phyloP scores from a whole-genome alignment of 1,284 basidiomycete genomes.

The Farysia itapuensis region DNA sequence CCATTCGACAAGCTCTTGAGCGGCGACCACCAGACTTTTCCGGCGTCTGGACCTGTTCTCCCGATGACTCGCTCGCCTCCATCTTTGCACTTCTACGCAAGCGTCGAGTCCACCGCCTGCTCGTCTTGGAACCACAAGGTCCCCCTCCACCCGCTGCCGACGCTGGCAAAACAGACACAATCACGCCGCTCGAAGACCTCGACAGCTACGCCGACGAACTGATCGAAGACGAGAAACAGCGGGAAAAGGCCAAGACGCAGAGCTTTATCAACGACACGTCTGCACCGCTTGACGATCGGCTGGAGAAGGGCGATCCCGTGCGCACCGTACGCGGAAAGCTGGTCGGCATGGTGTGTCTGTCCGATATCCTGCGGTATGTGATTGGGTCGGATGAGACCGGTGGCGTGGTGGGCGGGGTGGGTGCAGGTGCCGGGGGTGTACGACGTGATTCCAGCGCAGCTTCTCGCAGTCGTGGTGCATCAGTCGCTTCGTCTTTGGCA shows the following conservation, averaged over 20 bases:
- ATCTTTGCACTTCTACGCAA: conserved; percentile 90
- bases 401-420: no score
- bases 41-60: conserved; percentile 93
- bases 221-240: conserved; percentile 8
- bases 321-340: conserved; percentile 30
- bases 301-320: conserved; percentile 39
- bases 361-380: conserved; percentile 53
- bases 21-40: conserved; percentile 86
- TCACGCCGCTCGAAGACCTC: conserved; percentile 20
- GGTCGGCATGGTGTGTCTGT: conserved; percentile 55
- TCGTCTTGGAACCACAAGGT: conserved; percentile 46
- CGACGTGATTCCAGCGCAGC: background rate
- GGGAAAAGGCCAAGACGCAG: conserved; percentile 2
- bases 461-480: background rate
- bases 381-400: conserved; percentile 28
- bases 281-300: conserved; percentile 11
- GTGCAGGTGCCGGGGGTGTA: no score
- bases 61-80: conserved; percentile 87
- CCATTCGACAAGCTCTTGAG: conserved; percentile 88
- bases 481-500: no score
- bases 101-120: conserved; percentile 83
- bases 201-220: conserved; percentile 23
- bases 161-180: background rate
- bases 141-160: background rate
- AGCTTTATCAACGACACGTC: conserved; percentile 7